Base-by-base conservation (phyloP, 805 yeast species). In the Candida boidinii region DNA sequence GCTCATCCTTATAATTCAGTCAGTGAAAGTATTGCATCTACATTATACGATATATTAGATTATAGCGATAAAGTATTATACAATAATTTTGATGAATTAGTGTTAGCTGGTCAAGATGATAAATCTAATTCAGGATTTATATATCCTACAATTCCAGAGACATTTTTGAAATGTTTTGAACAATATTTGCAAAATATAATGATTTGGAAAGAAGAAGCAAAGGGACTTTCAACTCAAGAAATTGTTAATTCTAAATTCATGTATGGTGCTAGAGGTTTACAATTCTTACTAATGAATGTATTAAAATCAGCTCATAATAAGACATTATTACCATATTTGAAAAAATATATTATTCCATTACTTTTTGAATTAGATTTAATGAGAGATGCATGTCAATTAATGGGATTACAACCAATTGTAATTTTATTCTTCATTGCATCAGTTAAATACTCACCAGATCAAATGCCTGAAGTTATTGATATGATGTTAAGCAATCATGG, bases 351-450 rank as follows among this genome's bases (percentile, higher is more conserved):
- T 19, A 54, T 85, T 1, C 95, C 95, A 18, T 77, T 83, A 39
- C 58, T 86, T 36, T 61, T 84, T 46, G 62, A 68, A 13, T 57
- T 86, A 29, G 72, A 76, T 32, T 69, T 66, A 28, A 69, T 82
- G 63, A 76, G 84, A 38, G 96, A 90, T 39, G 84, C 84, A 11
- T 82, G 94, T 43, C 84, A 81, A 42, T 54, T 82, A 36, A 79
- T 79, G 0, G 68, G 68, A 21, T 54, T 82, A 9, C 65, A 66
- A 25, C 82, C 90, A 0, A 63, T 70, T 2, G 45, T 55, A 7
- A 43, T 72, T 16, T 66, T 72, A 40, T 52, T 60, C 13, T 49
- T 58, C 19, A 49, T 80, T 4, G 73, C 79, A 0, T 58, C 65
- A 17, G 46, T 73, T 21, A 63, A 75, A 5, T 70, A 61, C 38